Conservation (phyloP, 1,139 yeast species). For the Dujonia santamariae region DNA sequence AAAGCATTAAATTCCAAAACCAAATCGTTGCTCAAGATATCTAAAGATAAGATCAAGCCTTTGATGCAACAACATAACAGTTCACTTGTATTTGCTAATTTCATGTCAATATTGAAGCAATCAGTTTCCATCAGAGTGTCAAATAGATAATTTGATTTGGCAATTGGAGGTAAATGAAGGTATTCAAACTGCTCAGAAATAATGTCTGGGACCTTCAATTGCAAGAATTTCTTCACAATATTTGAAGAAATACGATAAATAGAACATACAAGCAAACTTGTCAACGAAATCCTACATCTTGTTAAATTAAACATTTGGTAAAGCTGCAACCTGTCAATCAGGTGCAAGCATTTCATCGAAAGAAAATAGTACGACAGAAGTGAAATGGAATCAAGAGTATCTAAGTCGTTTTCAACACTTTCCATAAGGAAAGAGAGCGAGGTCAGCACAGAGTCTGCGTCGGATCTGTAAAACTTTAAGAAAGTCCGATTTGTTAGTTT, state of each 20-base stretch:
- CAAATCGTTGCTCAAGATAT: too few species aligned
- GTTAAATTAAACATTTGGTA: constrained; percentile 20
- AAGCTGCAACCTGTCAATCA: constrained; percentile 12
- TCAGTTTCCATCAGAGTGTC: constrained; percentile 10
- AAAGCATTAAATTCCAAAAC: too few species aligned
- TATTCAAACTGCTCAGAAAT: constrained; percentile 9
- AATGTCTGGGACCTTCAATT: constrained; percentile 15
- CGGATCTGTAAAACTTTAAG: neutral
- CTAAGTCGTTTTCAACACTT: constrained; percentile 17
- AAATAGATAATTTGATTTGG: constrained; percentile 19
- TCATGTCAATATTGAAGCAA: too few species aligned
- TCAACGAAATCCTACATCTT: constrained; percentile 18
- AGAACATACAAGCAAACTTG: constrained; percentile 4
- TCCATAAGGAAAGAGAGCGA: constrained; percentile 20
- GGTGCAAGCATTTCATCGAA: constrained; percentile 8
- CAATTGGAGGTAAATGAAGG: constrained; percentile 27
- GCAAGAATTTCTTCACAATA: constrained; percentile 4
- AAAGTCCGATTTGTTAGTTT: neutral
- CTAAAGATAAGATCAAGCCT: too few species aligned
- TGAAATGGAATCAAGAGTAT: constrained; percentile 11
- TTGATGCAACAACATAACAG: too few species aligned
- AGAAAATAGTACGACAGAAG: constrained; percentile 9
- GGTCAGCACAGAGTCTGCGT: constrained; percentile 6
- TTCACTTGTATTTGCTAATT: too few species aligned
- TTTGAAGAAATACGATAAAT: constrained; percentile 12